Evolutionary conservation across 2,329 filamentous ascomycete species (phyloP), one percentile per base, ranked within the genome.

Genomic region (Lecanosticta acicola): DNA sequence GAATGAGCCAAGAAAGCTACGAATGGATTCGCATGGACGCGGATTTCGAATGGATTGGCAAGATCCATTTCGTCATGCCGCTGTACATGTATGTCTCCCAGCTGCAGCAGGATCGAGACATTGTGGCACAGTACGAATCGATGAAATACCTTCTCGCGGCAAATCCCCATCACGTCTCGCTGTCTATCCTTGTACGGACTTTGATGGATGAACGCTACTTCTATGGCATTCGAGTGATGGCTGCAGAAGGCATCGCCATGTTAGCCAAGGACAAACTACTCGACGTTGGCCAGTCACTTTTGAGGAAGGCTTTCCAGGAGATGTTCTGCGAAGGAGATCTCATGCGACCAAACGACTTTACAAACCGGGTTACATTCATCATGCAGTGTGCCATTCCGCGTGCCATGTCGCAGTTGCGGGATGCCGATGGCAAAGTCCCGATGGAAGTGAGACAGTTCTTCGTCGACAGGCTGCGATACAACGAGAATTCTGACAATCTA

Each of bases 11-110:
- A 54, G 93, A 98, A 64, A 94, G 88, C 0, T 98, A 96, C 61
- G 93, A 98, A 65, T 98, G 94, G 93, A 94, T 98, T 57, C 84
- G 93, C 16, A 86, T 97, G 70, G 93, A 98, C 66, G 90, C 91
- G 13, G 94, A 98, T 67, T 97, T 97, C 57, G 93, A 98, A 66
- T 98, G 93, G 93, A 83, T 96, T 47, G 93, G 86, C 67, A 84
- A 84, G 56, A 86, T 94, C 67, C 83, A 84, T 50, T 71, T 84
- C 39, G 84, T 83, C 53, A 88, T 96, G 77, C 88, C 88, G 37
- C 81, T 87, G 3, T 97, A 97, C 73, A 98, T 98, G 94, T 96
- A 93, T 64, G 81, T 95, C 48, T 96, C 93, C 17, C 93, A 98
- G 66, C 74, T 98, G 51, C 93, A 98, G 65, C 93, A 98, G 67